These are phyloP conservation scores for Poa pratensis DNA, from an alignment of 176 grass and related monocot species.

Conservation along the genomic window DNA sequence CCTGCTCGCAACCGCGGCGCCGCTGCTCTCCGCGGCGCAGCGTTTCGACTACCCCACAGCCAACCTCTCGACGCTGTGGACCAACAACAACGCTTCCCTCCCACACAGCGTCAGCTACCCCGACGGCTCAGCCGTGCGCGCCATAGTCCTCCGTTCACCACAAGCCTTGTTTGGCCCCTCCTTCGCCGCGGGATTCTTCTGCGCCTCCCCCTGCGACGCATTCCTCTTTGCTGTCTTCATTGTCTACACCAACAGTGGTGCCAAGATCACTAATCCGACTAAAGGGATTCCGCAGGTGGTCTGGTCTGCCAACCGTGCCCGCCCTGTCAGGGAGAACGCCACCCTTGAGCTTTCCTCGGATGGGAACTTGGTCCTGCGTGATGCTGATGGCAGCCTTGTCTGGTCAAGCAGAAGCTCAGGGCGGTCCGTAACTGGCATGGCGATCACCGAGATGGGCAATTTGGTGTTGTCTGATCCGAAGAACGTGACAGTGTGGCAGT, in stretches of 20 bases:
- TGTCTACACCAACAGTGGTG: conserved; percentile 15
- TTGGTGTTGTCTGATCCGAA: conserved; percentile 48
- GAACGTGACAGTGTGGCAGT: conserved; percentile 57
- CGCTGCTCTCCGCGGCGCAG: background rate
- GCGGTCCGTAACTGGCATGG: conserved; percentile 8
- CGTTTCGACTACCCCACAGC: conserved; percentile 13
- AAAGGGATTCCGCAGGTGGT: conserved; percentile 30
- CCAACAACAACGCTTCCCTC: conserved; percentile 31
- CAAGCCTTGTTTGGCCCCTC: background rate
- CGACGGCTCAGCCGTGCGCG: conserved; percentile 11
- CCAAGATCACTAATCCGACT: background rate
- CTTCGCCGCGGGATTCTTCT: conserved; percentile 51
- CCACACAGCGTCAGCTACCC: background rate
- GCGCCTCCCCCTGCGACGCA: conserved; percentile 22
- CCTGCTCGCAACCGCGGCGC: background rate
- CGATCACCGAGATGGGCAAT: conserved; percentile 44
- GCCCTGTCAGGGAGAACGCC: conserved; percentile 46
- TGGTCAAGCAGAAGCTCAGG: conserved; percentile 36
- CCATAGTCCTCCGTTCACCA: conserved; percentile 31
- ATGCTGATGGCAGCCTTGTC: conserved; percentile 23
- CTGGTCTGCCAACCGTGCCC: conserved; percentile 50
- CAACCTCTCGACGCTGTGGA: conserved; percentile 23
- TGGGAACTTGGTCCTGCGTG: conserved; percentile 40
- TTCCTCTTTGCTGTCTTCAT: conserved; percentile 53
- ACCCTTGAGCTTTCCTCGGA: conserved; percentile 36